phyloP scores from a whole-genome alignment of 441 rosid genomes.

The Populus hybrid region DNA sequence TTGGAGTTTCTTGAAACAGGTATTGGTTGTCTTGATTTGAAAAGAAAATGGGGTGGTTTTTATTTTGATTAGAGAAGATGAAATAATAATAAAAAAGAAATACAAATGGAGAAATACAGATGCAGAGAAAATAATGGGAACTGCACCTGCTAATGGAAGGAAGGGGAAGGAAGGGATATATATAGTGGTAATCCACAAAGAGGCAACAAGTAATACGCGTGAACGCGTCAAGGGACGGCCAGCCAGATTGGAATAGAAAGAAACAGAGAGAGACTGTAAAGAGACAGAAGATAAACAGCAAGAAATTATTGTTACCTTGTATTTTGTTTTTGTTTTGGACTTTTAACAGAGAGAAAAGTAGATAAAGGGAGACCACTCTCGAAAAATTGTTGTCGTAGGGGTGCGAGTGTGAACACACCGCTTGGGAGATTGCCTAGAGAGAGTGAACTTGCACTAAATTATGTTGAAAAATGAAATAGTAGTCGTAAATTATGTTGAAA shows the following conservation, averaged over 20 bases:
- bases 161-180: slow-evolving; percentile 27
- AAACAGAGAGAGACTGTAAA: neutral
- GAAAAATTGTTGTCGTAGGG: neutral
- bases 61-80: neutral
- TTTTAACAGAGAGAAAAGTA: neutral
- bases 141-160: slow-evolving; percentile 50
- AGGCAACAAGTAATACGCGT: slow-evolving; percentile 58
- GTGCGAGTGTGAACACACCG: neutral
- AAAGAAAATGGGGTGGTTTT: neutral
- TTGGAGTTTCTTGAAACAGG: neutral
- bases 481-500: too few relatives aligned
- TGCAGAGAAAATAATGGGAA: slow-evolving; percentile 32
- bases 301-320: neutral
- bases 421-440: neutral
- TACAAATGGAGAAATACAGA: slow-evolving; percentile 10
- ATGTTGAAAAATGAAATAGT: neutral
- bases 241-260: neutral
- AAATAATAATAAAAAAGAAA: too few relatives aligned
- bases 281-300: neutral
- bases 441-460: neutral
- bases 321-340: neutral
- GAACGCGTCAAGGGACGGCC: slow-evolving; percentile 53
- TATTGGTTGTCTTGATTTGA: neutral
- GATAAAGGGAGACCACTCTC: neutral
- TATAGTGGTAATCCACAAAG: slow-evolving; percentile 42